phyloP scores from a whole-genome alignment of 805 yeast genomes.

The Yarrowia porcina region DNA sequence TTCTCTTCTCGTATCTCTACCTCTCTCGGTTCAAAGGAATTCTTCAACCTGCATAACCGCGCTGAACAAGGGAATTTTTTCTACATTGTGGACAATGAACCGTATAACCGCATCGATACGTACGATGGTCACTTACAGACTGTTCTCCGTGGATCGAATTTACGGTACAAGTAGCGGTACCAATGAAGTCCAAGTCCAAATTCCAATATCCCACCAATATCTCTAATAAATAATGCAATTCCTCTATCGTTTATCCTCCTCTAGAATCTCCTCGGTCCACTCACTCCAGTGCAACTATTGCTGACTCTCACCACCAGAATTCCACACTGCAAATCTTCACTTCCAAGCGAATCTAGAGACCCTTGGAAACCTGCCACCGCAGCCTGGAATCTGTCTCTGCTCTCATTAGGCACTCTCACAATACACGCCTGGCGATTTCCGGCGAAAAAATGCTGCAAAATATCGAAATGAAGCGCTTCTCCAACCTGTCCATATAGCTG shows the following conservation, averaged over 20 bases:
- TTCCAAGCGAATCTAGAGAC: slow-evolving; percentile 16
- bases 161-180: no score
- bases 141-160: no score
- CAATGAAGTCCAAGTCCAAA: no score
- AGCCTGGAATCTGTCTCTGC: slow-evolving; percentile 28
- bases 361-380: slow-evolving; percentile 31
- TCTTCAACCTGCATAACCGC: no score
- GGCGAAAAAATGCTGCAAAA: slow-evolving; percentile 30
- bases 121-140: no score
- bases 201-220: no score
- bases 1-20: no score
- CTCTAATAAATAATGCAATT: not conserved
- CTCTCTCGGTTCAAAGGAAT: no score
- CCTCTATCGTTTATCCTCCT: no score
- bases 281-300: slow-evolving; percentile 29
- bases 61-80: no score
- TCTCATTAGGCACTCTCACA: slow-evolving; percentile 31
- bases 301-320: slow-evolving; percentile 31
- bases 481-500: slow-evolving; percentile 36
- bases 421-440: slow-evolving; percentile 1
- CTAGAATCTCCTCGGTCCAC: slow-evolving; percentile 28
- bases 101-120: no score
- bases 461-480: slow-evolving; percentile 35
- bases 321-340: slow-evolving; percentile 26
- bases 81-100: no score